Percentiles rank a stretch among this genome's conserved stretches.
Evolutionary conservation across 2,329 filamentous ascomycete species (phyloP).

Genomic region (Diaporthe vexans): DNA sequence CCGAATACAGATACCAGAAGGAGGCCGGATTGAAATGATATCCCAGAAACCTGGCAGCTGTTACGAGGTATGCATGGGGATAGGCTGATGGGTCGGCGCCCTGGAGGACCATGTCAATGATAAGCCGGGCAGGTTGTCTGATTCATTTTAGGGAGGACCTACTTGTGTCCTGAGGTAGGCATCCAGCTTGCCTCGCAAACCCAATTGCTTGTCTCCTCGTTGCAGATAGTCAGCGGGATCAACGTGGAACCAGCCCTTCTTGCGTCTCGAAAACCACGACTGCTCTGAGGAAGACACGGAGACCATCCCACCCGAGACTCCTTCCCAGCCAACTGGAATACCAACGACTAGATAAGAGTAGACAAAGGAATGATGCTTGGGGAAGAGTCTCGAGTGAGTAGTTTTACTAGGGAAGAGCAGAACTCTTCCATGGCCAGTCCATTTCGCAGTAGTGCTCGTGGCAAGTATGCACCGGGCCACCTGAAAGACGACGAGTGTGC

Average conservation of each 20-base stretch:
- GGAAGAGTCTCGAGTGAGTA: constrained; percentile 76
- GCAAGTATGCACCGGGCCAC: constrained; percentile 21
- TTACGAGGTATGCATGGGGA: constrained; percentile 78
- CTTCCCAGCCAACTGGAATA: constrained; percentile 74
- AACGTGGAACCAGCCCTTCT: constrained; percentile 69
- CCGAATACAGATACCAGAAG: constrained; percentile 83
- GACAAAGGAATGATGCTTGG: constrained; percentile 75
- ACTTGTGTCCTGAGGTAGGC: constrained; percentile 71
- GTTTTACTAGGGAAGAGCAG: constrained; percentile 76
- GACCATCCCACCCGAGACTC: constrained; percentile 67
- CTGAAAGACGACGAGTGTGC: constrained; percentile 8
- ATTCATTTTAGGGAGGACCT: constrained; percentile 43
- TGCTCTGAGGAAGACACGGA: constrained; percentile 56
- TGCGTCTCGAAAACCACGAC: constrained; percentile 35
- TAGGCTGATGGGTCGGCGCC: constrained; percentile 71
- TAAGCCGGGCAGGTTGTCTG: constrained; percentile 35
- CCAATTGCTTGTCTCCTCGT: constrained; percentile 64
- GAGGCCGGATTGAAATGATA: constrained; percentile 83
- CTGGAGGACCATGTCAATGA: constrained; percentile 53
- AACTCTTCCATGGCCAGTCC: constrained; percentile 49
- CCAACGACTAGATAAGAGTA: constrained; percentile 81
- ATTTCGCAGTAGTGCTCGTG: constrained; percentile 19
- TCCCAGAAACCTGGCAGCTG: constrained; percentile 76
- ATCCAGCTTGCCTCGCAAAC: constrained; percentile 74
- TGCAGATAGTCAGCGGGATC: constrained; percentile 73